phyloP scores from a whole-genome alignment of 345 rosid genomes.

The Brassica incana region DNA sequence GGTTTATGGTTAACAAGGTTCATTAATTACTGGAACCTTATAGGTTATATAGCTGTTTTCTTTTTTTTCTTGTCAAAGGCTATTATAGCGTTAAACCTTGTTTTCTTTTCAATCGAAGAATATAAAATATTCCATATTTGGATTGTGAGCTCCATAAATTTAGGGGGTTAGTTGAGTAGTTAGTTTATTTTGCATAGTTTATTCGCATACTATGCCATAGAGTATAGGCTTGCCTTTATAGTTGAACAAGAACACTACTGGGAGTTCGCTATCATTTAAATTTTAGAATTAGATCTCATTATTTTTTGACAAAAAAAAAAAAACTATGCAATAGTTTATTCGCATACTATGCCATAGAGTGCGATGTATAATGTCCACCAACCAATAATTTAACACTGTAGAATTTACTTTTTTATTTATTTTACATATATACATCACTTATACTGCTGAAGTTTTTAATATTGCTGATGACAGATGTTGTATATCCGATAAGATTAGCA shows the following conservation, averaged over 20 bases:
- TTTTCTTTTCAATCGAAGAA: neutral
- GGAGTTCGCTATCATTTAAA: neutral
- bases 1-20: neutral
- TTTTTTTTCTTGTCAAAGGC: neutral
- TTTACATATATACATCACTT: neutral
- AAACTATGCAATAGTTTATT: no score
- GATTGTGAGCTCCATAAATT: conserved; percentile 34
- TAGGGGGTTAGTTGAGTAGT: conserved; percentile 39
- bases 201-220: conserved; percentile 5
- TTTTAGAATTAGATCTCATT: neutral
- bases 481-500: neutral
- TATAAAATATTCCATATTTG: conserved; percentile 21
- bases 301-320: neutral
- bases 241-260: conserved; percentile 16
- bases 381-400: neutral
- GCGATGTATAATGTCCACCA: neutral
- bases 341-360: neutral
- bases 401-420: neutral
- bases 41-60: conserved; percentile 1
- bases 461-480: neutral
- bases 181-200: conserved; percentile 8
- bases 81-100: neutral
- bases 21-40: conserved; percentile 14
- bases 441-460: neutral
- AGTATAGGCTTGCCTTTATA: conserved; percentile 22